Base-by-base conservation (phyloP, 2,329 filamentous ascomycete genomes). In the Xylaria arbuscula region DNA sequence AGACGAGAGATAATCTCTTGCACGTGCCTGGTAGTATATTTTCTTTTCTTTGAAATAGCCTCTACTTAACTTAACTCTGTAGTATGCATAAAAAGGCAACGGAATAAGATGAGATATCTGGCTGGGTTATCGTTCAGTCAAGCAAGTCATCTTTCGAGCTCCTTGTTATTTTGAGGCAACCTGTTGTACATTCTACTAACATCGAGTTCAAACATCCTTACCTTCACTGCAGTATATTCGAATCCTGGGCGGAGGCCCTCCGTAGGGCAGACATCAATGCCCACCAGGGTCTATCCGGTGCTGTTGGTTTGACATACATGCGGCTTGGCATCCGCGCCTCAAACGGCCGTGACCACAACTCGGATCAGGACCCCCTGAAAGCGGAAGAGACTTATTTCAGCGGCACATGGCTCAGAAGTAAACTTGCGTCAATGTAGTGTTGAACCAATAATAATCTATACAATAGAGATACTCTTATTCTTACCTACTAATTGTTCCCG, bases 251-350 rank as follows among this genome's bases (percentile, higher is more conserved):
- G 32, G 19, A 54, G 28, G 11, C 64, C 19, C 3, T 53, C 34
- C 38, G 48, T 42, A 50, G 34, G 50, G 61, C 42, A 54, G 45
- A 53, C 32, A 24, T 22, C 32, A 15, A 42, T 24, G 24, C 32
- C 17, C 51, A 8, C 40, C 34, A 13, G 13, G 15, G 11, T 13
- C 4, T 10, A 11, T 58, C 36, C 48, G 22, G 22, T 15, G 51
- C 34, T 28, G 50, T 56, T 58, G 38, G 60, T 28, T 59, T 40
- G 13, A 47, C 28, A 38, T 53, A 22, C 9, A n/a, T 42, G 56
- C 51, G 42, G 50, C 66, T 57, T 51, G 47, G 36, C 50, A 51
- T 48, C 38, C 54, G 62, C 57, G 53, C 36, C 56, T 11, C 36
- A 54, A 58, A 48, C 53, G 10, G 36, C 38, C 38, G 32, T 38